These are phyloP conservation scores for Pyropia yezoensis DNA, from an alignment of 23 red algal species.

Conservation along the genomic window DNA sequence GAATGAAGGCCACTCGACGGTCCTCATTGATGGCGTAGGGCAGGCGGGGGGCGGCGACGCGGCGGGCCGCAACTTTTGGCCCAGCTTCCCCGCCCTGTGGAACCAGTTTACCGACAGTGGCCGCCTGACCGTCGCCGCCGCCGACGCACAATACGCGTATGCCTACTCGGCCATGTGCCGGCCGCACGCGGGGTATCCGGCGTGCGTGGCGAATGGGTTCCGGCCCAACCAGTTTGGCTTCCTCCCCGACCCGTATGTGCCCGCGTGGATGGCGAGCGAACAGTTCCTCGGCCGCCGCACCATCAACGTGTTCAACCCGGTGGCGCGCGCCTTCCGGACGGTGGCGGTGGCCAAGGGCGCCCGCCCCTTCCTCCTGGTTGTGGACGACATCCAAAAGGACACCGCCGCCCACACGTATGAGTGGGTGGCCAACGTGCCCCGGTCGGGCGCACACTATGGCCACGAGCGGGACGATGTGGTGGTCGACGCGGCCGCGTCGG, in stretches of 20 bases:
- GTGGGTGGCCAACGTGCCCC: neutral
- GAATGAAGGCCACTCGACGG: neutral
- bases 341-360: neutral
- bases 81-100: neutral
- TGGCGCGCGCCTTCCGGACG: neutral
- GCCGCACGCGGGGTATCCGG: neutral
- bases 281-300: neutral
- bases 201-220: neutral
- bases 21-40: neutral
- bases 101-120: too few relatives aligned
- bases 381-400: slow-evolving; percentile 5
- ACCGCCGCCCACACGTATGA: neutral
- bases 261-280: neutral
- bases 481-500: too few relatives aligned
- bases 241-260: neutral
- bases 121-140: neutral
- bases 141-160: neutral
- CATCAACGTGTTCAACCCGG: slow-evolving; percentile 3
- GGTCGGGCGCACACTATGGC: neutral
- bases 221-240: neutral
- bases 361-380: neutral
- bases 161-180: neutral
- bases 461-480: too few relatives aligned
- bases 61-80: neutral
- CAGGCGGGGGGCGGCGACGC: neutral